Base-by-base conservation (phyloP, 2,329 filamentous ascomycete genomes). In the Ceratocystis harringtonii region DNA sequence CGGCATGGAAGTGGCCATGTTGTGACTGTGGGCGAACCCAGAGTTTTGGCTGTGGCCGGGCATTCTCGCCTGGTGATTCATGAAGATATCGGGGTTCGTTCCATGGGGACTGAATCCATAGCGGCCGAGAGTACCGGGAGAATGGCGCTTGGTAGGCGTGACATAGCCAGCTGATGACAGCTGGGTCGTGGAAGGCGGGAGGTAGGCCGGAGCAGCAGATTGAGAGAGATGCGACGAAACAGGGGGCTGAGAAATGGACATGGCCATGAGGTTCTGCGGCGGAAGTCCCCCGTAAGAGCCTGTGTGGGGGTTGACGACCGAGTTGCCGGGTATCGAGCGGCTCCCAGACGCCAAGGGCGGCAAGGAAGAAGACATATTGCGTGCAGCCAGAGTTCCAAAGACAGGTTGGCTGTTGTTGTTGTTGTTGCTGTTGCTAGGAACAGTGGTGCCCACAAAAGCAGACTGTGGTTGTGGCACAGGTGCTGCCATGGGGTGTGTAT, bases 101-200 rank as follows among this genome's bases (percentile, higher is more conserved):
- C 55, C 63, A 3, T 58, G 58, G 43, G 60, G 64, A 71, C 72
- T 68, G 71, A 77, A 32, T 22, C 32, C 62, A 50, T 57, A 61
- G 10, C 5, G 79, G 75, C 78, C 78, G 2, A 79, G 71, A 58
- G 76, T 78, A 48, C 78, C 76, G 12, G 82, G 78, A 68, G 80
- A 82, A 67, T 81, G 77, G 65, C 78, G 77, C 71, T 82, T 84
- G 15, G 75, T 79, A 7, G 81, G 79, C 1, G 81, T 83, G 52
- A 77, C 76, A 64, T 78, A 83, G 15, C 66, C 55, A 3, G 68
- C 57, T 1, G 68, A 50, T 3, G 69, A 58, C 22, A 70, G 68
- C 19, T 69, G 68, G 12, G 57, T 25, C 7, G 52, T 32, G 36
- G 65, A 48, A 28, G 61, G 66, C 44, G 65, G 65, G 15, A 65